Evolutionary conservation across 345 rosid genomes (phyloP).

Genomic region (Hibiscus syriacus): DNA sequence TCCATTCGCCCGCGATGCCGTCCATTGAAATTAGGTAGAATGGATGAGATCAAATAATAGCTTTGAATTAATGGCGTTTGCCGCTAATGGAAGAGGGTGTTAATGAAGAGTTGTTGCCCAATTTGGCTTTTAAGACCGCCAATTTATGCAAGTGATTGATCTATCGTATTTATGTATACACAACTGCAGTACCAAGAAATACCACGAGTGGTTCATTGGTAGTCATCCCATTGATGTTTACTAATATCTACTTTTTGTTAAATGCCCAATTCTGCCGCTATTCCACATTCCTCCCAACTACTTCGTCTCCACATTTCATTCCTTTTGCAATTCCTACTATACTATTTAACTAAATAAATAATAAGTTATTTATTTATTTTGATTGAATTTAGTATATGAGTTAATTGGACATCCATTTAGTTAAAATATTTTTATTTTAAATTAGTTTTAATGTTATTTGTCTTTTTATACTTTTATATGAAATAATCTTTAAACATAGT

Average conservation of each 20-base stretch:
- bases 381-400: no score
- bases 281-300: no score
- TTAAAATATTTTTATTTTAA: no score
- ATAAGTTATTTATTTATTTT: no score
- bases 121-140: background rate
- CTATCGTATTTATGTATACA: background rate
- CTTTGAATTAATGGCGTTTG: background rate
- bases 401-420: no score
- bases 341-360: no score
- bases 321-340: no score
- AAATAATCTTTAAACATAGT: no score
- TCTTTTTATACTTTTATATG: no score
- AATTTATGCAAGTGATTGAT: background rate
- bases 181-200: background rate
- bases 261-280: no score
- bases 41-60: background rate
- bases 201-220: background rate
- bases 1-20: background rate
- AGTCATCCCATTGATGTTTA: constrained; percentile 1
- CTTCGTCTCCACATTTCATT: no score
- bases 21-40: background rate
- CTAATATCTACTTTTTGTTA: background rate
- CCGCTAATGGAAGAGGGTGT: background rate
- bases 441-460: no score
- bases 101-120: background rate